These are phyloP conservation scores for Collybia sp. DNA, from an alignment of 768 basidiomycete species.

Conservation along the genomic window DNA sequence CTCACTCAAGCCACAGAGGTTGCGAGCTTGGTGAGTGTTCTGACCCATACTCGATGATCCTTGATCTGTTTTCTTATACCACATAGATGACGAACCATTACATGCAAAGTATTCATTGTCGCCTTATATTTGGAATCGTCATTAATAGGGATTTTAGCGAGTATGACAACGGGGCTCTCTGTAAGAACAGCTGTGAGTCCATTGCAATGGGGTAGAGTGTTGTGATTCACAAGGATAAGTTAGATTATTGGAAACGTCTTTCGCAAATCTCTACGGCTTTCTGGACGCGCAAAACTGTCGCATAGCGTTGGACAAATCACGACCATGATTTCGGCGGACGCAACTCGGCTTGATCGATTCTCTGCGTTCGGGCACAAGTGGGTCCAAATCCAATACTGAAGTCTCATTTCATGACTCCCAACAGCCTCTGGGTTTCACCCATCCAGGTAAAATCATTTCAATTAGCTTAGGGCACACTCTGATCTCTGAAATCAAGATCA, in stretches of 20 bases:
- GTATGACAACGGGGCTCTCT: constrained; percentile 10
- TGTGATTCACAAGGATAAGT: not conserved
- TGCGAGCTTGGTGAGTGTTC: constrained; percentile 23
- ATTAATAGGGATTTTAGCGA: constrained; percentile 3
- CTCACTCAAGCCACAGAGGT: constrained; percentile 14
- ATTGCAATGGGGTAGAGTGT: not conserved
- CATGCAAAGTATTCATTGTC: constrained; percentile 8
- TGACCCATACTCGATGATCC: not conserved
- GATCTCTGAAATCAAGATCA: constrained; percentile 26
- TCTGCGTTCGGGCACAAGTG: constrained; percentile 22
- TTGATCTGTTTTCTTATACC: not conserved
- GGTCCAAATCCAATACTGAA: not conserved
- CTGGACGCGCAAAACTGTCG: constrained; percentile 33
- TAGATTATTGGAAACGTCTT: constrained; percentile 33
- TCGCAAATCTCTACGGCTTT: constrained; percentile 46
- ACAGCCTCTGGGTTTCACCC: constrained; percentile 26
- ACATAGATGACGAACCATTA: constrained; percentile 18
- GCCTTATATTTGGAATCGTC: not conserved
- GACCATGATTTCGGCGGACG: constrained; percentile 44
- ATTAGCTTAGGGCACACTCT: not conserved
- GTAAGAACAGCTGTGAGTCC: constrained; percentile 12
- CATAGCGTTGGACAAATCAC: constrained; percentile 44
- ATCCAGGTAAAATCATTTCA: constrained; percentile 16
- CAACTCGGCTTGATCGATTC: constrained; percentile 34
- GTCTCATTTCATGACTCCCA: not conserved